Percentiles rank a stretch among this genome's conserved stretches.
phyloP scores from a whole-genome alignment of 768 basidiomycete genomes.

The Ramaria sp. region DNA sequence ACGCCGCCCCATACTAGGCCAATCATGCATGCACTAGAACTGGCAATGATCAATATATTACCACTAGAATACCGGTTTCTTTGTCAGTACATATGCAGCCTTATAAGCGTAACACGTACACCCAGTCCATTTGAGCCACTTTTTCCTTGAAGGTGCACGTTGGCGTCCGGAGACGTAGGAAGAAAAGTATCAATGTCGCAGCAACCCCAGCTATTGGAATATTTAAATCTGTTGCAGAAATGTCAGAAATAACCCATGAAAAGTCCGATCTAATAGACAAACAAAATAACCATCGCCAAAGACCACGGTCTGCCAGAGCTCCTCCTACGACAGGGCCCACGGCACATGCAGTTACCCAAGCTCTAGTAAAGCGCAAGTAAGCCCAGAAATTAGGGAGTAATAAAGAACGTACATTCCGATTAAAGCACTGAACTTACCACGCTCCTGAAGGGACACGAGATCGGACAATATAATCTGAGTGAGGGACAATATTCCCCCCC shows the following conservation, averaged over 20 bases:
- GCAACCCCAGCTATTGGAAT: slow-evolving; percentile 26
- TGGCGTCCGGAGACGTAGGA: slow-evolving; percentile 25
- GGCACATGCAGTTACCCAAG: neutral
- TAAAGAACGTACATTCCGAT: slow-evolving; percentile 20
- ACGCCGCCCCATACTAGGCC: slow-evolving; percentile 26
- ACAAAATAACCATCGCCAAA: slow-evolving; percentile 35
- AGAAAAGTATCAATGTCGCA: slow-evolving; percentile 17
- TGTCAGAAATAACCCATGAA: neutral
- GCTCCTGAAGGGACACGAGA: too few relatives aligned
- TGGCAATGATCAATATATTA: slow-evolving; percentile 10
- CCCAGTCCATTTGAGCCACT: too few relatives aligned
- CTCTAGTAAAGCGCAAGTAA: neutral
- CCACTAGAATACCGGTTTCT: neutral
- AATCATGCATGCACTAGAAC: too few relatives aligned
- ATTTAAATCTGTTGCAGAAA: slow-evolving; percentile 27
- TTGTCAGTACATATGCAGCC: too few relatives aligned
- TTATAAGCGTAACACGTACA: slow-evolving; percentile 20
- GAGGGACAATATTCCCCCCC: too few relatives aligned
- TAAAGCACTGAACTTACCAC: slow-evolving; percentile 30
- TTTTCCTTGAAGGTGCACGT: slow-evolving; percentile 23
- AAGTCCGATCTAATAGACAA: slow-evolving; percentile 15
- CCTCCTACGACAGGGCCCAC: slow-evolving; percentile 18
- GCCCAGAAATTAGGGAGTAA: neutral
- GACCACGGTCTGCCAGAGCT: slow-evolving; percentile 16
- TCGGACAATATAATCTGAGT: too few relatives aligned